These are phyloP conservation scores for Boletellus ananiceps DNA, from an alignment of 768 basidiomycete species.

Conservation along the genomic window DNA sequence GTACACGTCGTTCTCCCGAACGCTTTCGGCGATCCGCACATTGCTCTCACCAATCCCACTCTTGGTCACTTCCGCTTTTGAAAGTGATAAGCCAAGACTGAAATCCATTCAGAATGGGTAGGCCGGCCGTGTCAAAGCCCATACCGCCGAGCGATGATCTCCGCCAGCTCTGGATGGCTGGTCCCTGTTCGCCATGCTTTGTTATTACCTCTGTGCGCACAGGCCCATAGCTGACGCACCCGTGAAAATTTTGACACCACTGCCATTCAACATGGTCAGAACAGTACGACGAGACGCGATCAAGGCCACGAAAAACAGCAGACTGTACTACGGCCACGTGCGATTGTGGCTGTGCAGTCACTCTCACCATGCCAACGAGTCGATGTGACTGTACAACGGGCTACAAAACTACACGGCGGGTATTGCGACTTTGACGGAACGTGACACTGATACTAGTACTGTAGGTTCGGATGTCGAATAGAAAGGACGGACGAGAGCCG, in stretches of 20 bases:
- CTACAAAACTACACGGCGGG: slow-evolving; percentile 36
- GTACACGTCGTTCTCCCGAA: slow-evolving; percentile 98
- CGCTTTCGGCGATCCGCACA: slow-evolving; percentile 90
- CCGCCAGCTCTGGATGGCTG: slow-evolving; percentile 92
- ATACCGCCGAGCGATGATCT: slow-evolving; percentile 89
- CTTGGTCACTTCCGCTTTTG: slow-evolving; percentile 81
- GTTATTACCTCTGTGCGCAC: background rate
- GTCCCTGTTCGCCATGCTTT: slow-evolving; percentile 54
- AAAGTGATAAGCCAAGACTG: slow-evolving; percentile 87
- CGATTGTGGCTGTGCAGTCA: slow-evolving; percentile 16
- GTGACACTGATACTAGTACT: slow-evolving; percentile 32
- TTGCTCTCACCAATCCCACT: slow-evolving; percentile 90
- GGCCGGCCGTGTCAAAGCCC: slow-evolving; percentile 9
- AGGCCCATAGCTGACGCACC: slow-evolving; percentile 34
- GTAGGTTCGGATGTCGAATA: slow-evolving; percentile 19
- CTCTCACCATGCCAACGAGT: background rate
- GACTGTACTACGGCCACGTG: slow-evolving; percentile 15
- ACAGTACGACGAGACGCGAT: slow-evolving; percentile 8
- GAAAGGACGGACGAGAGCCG: slow-evolving; percentile 14
- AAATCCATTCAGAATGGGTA: slow-evolving; percentile 23
- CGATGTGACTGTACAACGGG: slow-evolving; percentile 5
- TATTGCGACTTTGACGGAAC: slow-evolving; percentile 28
- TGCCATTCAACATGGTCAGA: slow-evolving; percentile 47
- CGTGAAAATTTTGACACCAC: slow-evolving; percentile 56
- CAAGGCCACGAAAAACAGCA: slow-evolving; percentile 11